These are phyloP conservation scores for Primulina eburnea DNA, from an alignment of 257 asterid genomes.

Conservation along the genomic window DNA sequence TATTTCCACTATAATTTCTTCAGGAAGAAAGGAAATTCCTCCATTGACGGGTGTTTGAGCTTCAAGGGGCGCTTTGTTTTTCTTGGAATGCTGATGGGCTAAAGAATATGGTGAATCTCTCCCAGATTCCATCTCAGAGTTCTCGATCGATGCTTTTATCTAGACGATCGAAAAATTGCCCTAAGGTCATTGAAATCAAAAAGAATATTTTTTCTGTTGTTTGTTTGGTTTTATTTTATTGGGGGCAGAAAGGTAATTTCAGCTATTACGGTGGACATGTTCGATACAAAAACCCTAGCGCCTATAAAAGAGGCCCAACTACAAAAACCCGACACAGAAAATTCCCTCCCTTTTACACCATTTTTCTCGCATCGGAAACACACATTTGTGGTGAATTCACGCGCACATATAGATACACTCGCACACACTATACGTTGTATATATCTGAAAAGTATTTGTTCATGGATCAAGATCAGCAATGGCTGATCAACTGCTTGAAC, in stretches of 20 bases:
- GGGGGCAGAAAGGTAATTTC: too few relatives aligned
- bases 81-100: conserved; percentile 13
- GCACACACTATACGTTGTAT: neutral
- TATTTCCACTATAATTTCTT: conserved; percentile 44
- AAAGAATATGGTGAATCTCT: conserved; percentile 9
- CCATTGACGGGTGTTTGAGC: conserved; percentile 6
- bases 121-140: conserved; percentile 1
- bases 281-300: conserved; percentile 35
- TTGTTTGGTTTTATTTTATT: too few relatives aligned
- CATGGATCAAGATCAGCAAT: conserved; percentile 77
- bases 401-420: neutral
- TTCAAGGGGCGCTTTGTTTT: conserved; percentile 6
- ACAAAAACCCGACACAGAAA: conserved; percentile 29
- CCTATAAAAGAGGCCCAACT: conserved; percentile 40
- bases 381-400: conserved; percentile 5
- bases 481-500: conserved; percentile 83
- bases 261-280: neutral
- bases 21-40: conserved; percentile 31
- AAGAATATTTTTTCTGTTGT: too few relatives aligned
- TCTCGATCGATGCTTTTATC: neutral
- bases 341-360: conserved; percentile 55
- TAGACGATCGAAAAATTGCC: too few relatives aligned
- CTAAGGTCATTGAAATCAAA: too few relatives aligned
- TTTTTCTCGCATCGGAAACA: conserved; percentile 19
- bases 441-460: neutral